Conservation (phyloP, 2,329 filamentous ascomycete genomes). For the Colletotrichum theobromicola region DNA sequence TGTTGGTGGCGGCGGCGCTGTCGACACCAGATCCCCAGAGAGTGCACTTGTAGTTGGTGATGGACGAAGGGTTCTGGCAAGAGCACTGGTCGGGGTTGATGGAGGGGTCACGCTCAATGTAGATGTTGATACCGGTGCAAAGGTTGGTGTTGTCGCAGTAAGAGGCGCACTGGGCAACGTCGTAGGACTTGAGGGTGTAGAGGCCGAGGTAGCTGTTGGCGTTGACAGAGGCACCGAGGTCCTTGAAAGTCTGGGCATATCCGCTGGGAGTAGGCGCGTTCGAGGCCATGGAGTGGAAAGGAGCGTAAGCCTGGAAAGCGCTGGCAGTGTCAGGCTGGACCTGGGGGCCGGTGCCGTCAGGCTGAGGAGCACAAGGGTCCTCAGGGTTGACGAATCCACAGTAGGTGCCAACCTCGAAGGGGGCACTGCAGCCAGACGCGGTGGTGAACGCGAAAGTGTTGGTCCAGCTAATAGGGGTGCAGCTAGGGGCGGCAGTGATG, state of each 20-base stretch:
- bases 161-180: conserved; percentile 2
- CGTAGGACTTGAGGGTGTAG: conserved; percentile 9
- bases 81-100: conserved; percentile 11
- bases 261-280: background rate
- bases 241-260: conserved; percentile 8
- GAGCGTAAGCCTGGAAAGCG: background rate
- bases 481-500: background rate
- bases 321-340: background rate
- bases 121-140: conserved; percentile 19
- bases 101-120: conserved; percentile 19
- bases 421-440: background rate
- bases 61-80: conserved; percentile 9
- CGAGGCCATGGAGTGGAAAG: background rate
- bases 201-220: conserved; percentile 18
- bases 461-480: conserved; percentile 11
- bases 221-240: conserved; percentile 5
- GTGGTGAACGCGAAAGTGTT: conserved; percentile 9
- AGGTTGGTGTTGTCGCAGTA: conserved; percentile 2
- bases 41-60: conserved; percentile 20
- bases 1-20: conserved; percentile 18
- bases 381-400: conserved; percentile 17
- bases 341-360: background rate
- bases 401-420: conserved; percentile 12
- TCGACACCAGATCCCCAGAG: conserved; percentile 18
- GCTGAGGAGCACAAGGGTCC: conserved; percentile 12